These are phyloP conservation scores for Cokeromyces recurvatus DNA, from an alignment of 371 early-diverging fungal genomes.

Conservation along the genomic window DNA sequence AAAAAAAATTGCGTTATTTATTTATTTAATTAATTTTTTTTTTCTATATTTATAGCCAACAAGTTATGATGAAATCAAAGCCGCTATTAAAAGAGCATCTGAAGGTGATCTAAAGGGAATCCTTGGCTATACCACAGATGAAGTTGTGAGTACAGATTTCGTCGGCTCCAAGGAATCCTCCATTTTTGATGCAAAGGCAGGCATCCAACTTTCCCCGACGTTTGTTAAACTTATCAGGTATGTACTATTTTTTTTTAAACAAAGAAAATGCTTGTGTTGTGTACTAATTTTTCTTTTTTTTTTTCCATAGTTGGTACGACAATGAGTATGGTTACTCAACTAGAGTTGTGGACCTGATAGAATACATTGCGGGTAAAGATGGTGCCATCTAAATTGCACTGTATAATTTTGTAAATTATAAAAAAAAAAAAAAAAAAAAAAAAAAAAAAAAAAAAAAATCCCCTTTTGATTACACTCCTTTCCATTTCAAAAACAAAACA, in stretches of 20 bases:
- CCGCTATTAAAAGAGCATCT: slow-evolving; percentile 77
- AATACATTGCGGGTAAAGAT: slow-evolving; percentile 62
- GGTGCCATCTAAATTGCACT: slow-evolving; percentile 13
- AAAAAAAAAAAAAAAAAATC: no score
- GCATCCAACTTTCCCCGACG: slow-evolving; percentile 1
- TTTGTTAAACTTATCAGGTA: slow-evolving; percentile 3
- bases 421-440: no score
- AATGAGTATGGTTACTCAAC: slow-evolving; percentile 92
- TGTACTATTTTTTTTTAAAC: no score
- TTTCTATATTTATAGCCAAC: no score
- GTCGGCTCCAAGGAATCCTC: slow-evolving; percentile 76
- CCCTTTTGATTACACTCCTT: no score
- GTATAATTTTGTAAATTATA: no score
- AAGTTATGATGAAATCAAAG: slow-evolving; percentile 86
- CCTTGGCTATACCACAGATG: slow-evolving; percentile 93
- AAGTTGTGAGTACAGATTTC: slow-evolving; percentile 97
- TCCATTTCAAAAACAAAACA: no score
- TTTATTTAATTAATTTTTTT: no score
- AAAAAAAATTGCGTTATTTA: no score
- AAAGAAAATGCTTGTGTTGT: no score
- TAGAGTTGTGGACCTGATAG: slow-evolving; percentile 83
- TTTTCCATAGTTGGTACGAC: slow-evolving; percentile 96
- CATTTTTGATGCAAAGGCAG: slow-evolving; percentile 4
- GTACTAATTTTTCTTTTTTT: no score
- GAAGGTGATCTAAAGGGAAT: slow-evolving; percentile 85